These are phyloP conservation scores for Fusarium musae DNA, from an alignment of 2,329 filamentous ascomycete species.

Conservation along the genomic window DNA sequence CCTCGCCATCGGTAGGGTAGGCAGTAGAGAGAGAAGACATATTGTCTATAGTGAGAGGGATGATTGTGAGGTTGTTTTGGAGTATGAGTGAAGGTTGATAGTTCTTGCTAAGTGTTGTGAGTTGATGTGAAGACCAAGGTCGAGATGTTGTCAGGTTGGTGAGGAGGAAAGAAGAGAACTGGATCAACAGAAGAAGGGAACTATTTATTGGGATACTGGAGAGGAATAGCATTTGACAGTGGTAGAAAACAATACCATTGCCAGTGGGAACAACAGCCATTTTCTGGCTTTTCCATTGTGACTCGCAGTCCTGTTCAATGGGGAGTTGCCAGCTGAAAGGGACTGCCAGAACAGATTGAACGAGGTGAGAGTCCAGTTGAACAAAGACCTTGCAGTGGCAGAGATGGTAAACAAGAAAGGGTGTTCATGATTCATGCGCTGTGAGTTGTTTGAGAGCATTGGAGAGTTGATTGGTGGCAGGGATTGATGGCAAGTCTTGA, in stretches of 20 bases:
- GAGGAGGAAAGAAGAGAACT: background rate
- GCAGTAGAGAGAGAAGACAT: background rate
- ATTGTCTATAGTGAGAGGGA: background rate
- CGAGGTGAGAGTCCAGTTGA: fast-evolving
- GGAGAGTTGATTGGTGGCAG: background rate
- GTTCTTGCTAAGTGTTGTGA: background rate
- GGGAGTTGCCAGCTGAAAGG: background rate
- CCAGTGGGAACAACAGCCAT: background rate
- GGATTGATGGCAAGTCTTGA: background rate
- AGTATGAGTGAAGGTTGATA: background rate
- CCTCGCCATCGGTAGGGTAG: background rate
- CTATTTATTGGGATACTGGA: background rate
- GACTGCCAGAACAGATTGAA: fast-evolving
- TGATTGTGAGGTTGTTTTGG: background rate
- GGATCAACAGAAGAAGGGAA: background rate
- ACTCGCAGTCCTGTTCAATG: background rate
- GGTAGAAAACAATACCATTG: background rate
- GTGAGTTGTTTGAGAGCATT: background rate
- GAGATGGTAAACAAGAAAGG: fast-evolving
- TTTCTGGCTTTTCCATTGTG: background rate
- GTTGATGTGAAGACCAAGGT: background rate
- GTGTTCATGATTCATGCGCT: background rate
- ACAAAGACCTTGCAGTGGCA: fast-evolving
- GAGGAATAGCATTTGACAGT: fast-evolving
- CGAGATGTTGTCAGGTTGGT: background rate